Percentiles rank a stretch among this genome's conserved stretches.
These are phyloP conservation scores for Kwoniella bestiolae DNA, from an alignment of 768 basidiomycete species.

Conservation along the genomic window DNA sequence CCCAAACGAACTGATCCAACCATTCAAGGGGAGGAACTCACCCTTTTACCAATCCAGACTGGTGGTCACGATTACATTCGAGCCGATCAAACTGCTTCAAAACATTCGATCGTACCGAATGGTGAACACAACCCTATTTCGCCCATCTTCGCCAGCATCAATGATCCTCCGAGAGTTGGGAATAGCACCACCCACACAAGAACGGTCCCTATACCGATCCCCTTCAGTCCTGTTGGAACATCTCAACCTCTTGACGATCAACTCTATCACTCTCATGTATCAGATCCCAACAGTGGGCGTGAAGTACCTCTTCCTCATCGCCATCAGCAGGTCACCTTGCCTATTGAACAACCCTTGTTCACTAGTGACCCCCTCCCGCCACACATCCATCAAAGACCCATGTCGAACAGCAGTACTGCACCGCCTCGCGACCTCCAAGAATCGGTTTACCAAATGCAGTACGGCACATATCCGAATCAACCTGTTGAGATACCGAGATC, in stretches of 20 bases:
- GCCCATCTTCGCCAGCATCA: conserved; percentile 1
- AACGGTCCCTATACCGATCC: conserved; percentile 23
- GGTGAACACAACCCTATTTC: neutral
- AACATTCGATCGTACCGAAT: too few species aligned
- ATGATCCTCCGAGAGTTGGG: neutral
- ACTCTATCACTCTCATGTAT: neutral
- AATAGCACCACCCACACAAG: neutral
- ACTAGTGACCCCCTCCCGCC: neutral
- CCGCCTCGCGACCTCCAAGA: too few species aligned
- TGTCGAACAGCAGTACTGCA: neutral
- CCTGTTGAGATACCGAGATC: too few species aligned
- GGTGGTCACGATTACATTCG: conserved; percentile 26
- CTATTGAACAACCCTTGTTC: neutral
- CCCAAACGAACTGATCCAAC: neutral
- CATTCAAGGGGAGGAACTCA: neutral
- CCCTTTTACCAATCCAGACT: conserved; percentile 19
- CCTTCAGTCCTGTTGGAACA: conserved; percentile 21
- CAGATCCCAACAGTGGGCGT: neutral
- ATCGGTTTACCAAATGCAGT: too few species aligned
- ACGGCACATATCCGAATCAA: too few species aligned
- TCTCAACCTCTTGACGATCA: neutral
- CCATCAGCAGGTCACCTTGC: neutral
- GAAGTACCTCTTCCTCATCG: neutral
- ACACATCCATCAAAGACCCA: neutral
- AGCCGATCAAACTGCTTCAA: neutral